phyloP scores from a whole-genome alignment of 768 basidiomycete genomes.

The Boletus rubroflammeus region DNA sequence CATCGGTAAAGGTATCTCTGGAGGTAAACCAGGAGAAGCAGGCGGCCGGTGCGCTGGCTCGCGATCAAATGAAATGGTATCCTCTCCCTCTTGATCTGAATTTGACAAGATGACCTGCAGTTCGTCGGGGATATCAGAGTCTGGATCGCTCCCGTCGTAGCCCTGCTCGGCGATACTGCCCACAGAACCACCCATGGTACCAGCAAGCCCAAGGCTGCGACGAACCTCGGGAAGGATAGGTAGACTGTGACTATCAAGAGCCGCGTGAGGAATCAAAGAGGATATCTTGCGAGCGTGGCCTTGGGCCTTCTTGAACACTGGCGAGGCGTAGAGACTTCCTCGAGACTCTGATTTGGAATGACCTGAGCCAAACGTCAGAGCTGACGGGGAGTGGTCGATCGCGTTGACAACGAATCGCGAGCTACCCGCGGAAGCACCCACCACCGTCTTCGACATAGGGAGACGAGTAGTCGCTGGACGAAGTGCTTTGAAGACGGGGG shows the following conservation, averaged over 20 bases:
- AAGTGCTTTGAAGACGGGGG: conserved; percentile 57
- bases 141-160: conserved; percentile 56
- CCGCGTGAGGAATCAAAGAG: conserved; percentile 15
- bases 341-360: conserved; percentile 31
- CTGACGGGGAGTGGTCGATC: conserved; percentile 28
- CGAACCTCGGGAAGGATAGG: conserved; percentile 50
- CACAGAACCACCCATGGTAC: conserved; percentile 64
- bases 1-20: conserved; percentile 38
- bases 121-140: conserved; percentile 82
- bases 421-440: conserved; percentile 24
- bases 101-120: conserved; percentile 57
- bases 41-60: background rate
- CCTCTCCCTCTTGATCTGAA: conserved; percentile 38
- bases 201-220: conserved; percentile 57
- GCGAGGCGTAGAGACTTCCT: conserved; percentile 24
- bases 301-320: conserved; percentile 34
- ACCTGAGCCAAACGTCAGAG: conserved; percentile 36
- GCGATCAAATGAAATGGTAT: conserved; percentile 36
- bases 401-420: conserved; percentile 24
- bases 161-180: conserved; percentile 44
- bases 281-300: conserved; percentile 24
- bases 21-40: conserved; percentile 44
- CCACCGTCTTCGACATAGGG: conserved; percentile 14
- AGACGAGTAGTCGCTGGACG: conserved; percentile 42
- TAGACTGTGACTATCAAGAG: conserved; percentile 23